Evolutionary conservation across 106 monocot species (phyloP).

Genomic region (Phalaenopsis aphrodite): DNA sequence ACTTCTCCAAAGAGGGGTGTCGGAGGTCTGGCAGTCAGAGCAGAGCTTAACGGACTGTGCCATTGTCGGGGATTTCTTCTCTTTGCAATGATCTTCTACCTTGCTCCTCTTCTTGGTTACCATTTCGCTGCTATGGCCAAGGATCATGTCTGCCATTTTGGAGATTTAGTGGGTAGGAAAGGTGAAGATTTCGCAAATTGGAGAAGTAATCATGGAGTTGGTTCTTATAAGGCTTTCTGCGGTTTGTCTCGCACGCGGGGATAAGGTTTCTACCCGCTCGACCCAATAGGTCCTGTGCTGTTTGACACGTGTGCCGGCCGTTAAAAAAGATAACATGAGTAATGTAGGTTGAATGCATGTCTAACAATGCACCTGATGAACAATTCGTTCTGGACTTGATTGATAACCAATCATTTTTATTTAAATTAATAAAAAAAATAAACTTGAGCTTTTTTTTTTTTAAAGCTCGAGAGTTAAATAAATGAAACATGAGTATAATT

Average conservation of each 20-base stretch:
- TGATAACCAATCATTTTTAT: no score
- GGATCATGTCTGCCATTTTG: neutral
- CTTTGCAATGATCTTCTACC: neutral
- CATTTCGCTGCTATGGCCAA: neutral
- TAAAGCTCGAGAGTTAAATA: no score
- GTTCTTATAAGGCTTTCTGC: neutral
- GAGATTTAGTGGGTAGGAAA: neutral
- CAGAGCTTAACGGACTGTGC: neutral
- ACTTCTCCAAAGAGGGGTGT: slow-evolving; percentile 8
- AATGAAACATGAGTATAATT: no score
- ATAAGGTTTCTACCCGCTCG: neutral
- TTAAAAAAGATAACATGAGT: neutral
- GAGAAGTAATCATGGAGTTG: neutral
- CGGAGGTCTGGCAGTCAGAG: neutral
- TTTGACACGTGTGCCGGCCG: neutral
- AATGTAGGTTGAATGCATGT: neutral
- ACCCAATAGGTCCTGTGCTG: neutral
- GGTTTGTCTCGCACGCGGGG: neutral
- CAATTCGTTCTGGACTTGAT: no score
- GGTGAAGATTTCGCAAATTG: neutral
- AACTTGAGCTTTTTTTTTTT: no score
- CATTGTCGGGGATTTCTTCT: neutral
- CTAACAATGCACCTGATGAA: no score
- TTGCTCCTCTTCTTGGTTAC: neutral
- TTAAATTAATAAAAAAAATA: no score